Evolutionary conservation across 371 early-diverging fungal genomes (phyloP).

Genomic region (Mucor piriformis): DNA sequence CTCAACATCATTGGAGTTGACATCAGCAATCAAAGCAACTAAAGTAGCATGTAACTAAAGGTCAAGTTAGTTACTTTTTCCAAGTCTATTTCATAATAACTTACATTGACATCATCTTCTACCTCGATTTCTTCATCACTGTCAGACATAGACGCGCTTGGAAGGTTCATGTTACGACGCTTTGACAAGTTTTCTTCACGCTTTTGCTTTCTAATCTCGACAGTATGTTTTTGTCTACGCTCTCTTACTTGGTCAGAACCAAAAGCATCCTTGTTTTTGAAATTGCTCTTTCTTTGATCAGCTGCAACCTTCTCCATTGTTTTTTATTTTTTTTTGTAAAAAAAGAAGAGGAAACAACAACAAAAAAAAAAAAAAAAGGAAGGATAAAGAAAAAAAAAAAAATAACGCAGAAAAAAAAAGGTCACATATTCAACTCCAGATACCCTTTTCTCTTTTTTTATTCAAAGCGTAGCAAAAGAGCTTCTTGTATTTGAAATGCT

Average conservation of each 20-base stretch:
- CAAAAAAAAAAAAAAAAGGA: slow-evolving; percentile 4
- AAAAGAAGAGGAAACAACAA: neutral
- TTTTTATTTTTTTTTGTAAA: neutral
- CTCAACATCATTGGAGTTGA: slow-evolving; percentile 80
- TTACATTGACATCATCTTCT: slow-evolving; percentile 54
- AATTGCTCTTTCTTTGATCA: slow-evolving; percentile 34
- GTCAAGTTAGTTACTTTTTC: neutral
- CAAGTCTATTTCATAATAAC: slow-evolving; percentile 15
- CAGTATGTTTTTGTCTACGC: slow-evolving; percentile 52
- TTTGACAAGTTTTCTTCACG: slow-evolving; percentile 94
- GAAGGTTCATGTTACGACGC: slow-evolving; percentile 81
- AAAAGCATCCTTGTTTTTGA: slow-evolving; percentile 46
- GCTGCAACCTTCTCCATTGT: slow-evolving; percentile 28
- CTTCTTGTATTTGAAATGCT: slow-evolving; percentile 29
- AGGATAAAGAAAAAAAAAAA: slow-evolving; percentile 5
- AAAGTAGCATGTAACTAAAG: slow-evolving; percentile 23
- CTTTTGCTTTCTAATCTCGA: slow-evolving; percentile 96
- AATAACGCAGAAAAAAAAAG: slow-evolving; percentile 2
- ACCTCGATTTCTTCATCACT: slow-evolving; percentile 79
- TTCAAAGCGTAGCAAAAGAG: too few species aligned
- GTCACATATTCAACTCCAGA: slow-evolving; percentile 6
- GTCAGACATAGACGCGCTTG: slow-evolving; percentile 63
- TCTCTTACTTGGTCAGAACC: slow-evolving; percentile 42
- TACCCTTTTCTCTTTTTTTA: neutral
- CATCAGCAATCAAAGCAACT: slow-evolving; percentile 67